A percentile compares a stretch with the other conserved stretches of the same genome.
These are phyloP conservation scores for Balansia obtecta DNA, from an alignment of 2,329 filamentous ascomycete species.

Conservation along the genomic window DNA sequence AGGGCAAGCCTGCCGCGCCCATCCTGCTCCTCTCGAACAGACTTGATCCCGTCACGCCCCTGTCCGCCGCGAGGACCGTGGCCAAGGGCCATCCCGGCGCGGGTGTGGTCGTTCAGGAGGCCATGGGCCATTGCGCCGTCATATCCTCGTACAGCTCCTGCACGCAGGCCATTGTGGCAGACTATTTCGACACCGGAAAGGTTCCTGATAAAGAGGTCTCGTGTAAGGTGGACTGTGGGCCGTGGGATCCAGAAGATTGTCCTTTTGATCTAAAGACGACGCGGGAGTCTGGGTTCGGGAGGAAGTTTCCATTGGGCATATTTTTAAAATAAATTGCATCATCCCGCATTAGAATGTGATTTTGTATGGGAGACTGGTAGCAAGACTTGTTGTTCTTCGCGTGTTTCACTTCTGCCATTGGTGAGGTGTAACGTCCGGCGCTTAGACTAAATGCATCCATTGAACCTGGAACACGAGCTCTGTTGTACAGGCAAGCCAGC, in stretches of 20 bases:
- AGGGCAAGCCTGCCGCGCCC: slow-evolving; percentile 26
- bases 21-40: slow-evolving; percentile 30
- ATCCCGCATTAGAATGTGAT: not conserved
- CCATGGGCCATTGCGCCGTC: slow-evolving; percentile 11
- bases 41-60: slow-evolving; percentile 34
- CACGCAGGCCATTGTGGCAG: slow-evolving; percentile 8
- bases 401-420: no score
- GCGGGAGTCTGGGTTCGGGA: not conserved
- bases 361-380: not conserved
- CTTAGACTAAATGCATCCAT: no score
- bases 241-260: slow-evolving; percentile 8
- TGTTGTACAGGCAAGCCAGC: no score
- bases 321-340: not conserved
- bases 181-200: slow-evolving; percentile 11
- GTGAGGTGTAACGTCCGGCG: no score
- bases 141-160: slow-evolving; percentile 8
- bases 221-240: slow-evolving; percentile 12
- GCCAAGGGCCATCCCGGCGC: slow-evolving; percentile 11
- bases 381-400: no score
- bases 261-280: not conserved
- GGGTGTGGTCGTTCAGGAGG: slow-evolving; percentile 11
- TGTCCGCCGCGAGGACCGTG: slow-evolving; percentile 11
- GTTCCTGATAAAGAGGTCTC: slow-evolving; percentile 9
- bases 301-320: slow-evolving; percentile 3
- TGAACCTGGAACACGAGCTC: no score